Evolutionary conservation across 129 eudicot genomes (phyloP), one percentile per base, ranked within the genome.

Genomic region (Pittosporum tobira): DNA sequence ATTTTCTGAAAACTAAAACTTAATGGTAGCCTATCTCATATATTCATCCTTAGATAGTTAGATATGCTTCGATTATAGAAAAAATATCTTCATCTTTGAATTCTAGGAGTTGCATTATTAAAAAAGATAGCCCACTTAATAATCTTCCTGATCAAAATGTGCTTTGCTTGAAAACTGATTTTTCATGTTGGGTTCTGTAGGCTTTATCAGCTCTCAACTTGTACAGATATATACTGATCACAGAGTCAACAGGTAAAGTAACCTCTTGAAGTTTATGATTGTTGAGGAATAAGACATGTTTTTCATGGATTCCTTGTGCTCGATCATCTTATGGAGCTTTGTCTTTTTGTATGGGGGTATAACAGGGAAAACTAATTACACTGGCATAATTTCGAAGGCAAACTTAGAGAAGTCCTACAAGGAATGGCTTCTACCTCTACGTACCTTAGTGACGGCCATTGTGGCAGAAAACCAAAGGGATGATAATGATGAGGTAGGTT

Each of bases 341-440:
- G 3, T 34, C 11, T 13, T 50, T 46, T 29, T n/a, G n/a, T n/a
- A n/a, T n/a, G n/a, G n/a, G n/a, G n/a, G n/a, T n/a, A n/a, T n/a
- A 63, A 64, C 91, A 91, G 99, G 96, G 56, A 77, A 81, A 30
- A 81, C 94, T 22, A 87, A 87, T 74, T 74, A 56, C 59, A 93
- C 82, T 30, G 80, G 83, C 48, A 82, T 81, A 48, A 56, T 81
- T 24, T 81, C 80, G 38, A 87, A 78, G 77, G 76, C 77, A 52
- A 81, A 56, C 18, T 69, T 93, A 62, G 70, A 59, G 67, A 84
- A 81, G 77, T 94, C 71, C 30, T 79, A 81, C 73, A 65, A 64
- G 48, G 88, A 87, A 66, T 93, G 96, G 99, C 74, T 93, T 64
- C 77, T 84, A 48, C 96, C 99, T 48, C 71, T 93, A 29, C 71